Conservation (phyloP, 1,139 yeast species). For the Protomyces arabidopsidicola region DNA sequence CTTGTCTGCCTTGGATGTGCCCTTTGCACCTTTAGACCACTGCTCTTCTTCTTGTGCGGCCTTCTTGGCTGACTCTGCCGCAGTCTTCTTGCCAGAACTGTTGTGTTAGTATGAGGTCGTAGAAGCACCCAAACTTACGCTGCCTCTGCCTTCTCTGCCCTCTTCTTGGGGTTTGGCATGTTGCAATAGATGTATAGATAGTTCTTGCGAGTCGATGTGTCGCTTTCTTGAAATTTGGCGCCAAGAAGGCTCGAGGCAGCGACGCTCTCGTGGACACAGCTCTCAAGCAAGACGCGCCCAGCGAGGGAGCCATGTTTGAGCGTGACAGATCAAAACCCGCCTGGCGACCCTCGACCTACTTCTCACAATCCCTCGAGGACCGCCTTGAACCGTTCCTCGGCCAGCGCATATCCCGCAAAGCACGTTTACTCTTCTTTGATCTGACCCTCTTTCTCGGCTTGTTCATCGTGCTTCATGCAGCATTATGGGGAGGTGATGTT, state of each 20-base stretch:
- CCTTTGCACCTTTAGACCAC: constrained; percentile 73
- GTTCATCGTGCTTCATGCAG: not conserved
- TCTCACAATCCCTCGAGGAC: not conserved
- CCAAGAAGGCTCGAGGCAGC: too few relatives aligned
- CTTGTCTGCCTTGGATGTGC: constrained; percentile 48
- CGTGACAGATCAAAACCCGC: not conserved
- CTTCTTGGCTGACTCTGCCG: constrained; percentile 57
- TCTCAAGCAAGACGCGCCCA: too few relatives aligned
- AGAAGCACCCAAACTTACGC: not conserved
- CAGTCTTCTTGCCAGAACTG: constrained; percentile 50
- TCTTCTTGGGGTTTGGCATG: constrained; percentile 28
- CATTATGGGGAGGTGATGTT: not conserved
- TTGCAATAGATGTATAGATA: not conserved
- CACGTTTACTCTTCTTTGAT: not conserved
- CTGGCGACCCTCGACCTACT: not conserved
- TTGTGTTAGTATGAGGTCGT: not conserved
- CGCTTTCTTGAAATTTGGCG: too few relatives aligned
- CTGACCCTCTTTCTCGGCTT: not conserved
- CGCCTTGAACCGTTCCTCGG: not conserved
- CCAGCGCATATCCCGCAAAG: not conserved
- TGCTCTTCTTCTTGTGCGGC: constrained; percentile 60
- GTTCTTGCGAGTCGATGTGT: too few relatives aligned
- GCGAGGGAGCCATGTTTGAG: not conserved
- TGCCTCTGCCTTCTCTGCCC: constrained; percentile 28
- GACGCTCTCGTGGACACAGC: too few relatives aligned